Evolutionary conservation across 2,329 filamentous ascomycete genomes (phyloP), one percentile per base, ranked within the genome.

Genomic region (Chaetomium sp.): DNA sequence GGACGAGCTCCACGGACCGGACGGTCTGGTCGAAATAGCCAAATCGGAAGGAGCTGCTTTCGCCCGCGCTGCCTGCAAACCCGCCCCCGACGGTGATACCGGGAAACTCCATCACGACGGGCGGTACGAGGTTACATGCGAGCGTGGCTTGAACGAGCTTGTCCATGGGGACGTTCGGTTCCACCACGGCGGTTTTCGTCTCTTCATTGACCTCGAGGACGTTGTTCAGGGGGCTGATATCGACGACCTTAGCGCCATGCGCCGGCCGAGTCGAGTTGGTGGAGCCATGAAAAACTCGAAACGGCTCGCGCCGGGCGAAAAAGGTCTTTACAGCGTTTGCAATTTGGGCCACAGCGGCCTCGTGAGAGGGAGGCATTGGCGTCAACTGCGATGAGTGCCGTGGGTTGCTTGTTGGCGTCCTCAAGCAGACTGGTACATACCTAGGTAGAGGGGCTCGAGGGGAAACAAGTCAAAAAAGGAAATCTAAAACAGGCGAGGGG

Each of bases 111-210:
- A 87, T 88, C 38, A 89, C 84, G 5, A 89, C 83, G 3, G 84
- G 85, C 0, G 86, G 85, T 4, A 88, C 76, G 6, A 88, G 76
- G 34, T 81, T 82, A 64, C 85, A 73, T 12, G 72, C 72, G 44
- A 89, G 73, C 1, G 85, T 88, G 32, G 75, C 73, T 64, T 83
- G 80, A 48, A 88, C 83, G 10, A 89, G 78, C 0, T 75, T 72
- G 69, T 89, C 86, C 86, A 89, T 88, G 27, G 85, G 79, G 5
- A 89, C 86, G 63, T 89, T 89, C 44, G 86, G 85, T 72, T 89
- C 85, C 35, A 88, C 85, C 33, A 60, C 52, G 0, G 79, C 86
- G 3, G 79, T 85, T 59, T 75, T 77, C 5, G 67, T 67, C 1
- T 70, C 63, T 0, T 63, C 68, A 65, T 89, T 79, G 47, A 91